Evolutionary conservation across 2,329 filamentous ascomycete genomes (phyloP).

Genomic region (Sclerotinia spermophila): DNA sequence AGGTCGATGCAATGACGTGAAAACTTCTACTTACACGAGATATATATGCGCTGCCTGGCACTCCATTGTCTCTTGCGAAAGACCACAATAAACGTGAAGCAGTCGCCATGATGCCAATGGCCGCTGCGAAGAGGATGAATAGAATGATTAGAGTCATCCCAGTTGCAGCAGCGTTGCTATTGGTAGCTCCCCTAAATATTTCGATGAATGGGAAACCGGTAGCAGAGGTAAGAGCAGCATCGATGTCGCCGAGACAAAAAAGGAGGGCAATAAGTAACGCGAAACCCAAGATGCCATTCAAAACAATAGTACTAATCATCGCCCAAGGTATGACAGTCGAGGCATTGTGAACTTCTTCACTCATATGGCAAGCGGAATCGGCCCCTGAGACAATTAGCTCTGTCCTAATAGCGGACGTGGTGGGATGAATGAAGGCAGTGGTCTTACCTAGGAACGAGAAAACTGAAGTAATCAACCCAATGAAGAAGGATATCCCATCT

Average conservation of each 20-base stretch:
- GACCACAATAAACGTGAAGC: constrained; percentile 41
- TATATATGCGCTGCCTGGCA: constrained; percentile 42
- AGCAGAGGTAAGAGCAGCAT: constrained; percentile 39
- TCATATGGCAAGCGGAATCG: constrained; percentile 19
- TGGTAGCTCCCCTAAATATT: constrained; percentile 49
- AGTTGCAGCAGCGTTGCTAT: constrained; percentile 43
- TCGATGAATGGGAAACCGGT: constrained; percentile 47
- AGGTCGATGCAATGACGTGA: background rate
- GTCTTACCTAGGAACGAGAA: constrained; percentile 17
- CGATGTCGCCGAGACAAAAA: constrained; percentile 38
- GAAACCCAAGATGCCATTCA: constrained; percentile 48
- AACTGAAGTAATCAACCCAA: constrained; percentile 33
- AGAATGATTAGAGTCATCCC: constrained; percentile 46
- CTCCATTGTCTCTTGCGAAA: constrained; percentile 44
- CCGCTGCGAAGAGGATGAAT: constrained; percentile 39
- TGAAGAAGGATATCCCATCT: constrained; percentile 37
- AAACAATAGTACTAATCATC: constrained; percentile 45
- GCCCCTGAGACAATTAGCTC: constrained; percentile 10
- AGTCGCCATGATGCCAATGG: constrained; percentile 38
- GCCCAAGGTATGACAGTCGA: constrained; percentile 17
- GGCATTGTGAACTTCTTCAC: constrained; percentile 21
- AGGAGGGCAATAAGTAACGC: constrained; percentile 37
- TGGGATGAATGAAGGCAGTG: background rate
- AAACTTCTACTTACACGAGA: constrained; percentile 30
- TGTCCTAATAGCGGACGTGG: background rate